phyloP scores from a whole-genome alignment of 2,329 filamentous ascomycete species.

The Elsinoe ampelina region DNA sequence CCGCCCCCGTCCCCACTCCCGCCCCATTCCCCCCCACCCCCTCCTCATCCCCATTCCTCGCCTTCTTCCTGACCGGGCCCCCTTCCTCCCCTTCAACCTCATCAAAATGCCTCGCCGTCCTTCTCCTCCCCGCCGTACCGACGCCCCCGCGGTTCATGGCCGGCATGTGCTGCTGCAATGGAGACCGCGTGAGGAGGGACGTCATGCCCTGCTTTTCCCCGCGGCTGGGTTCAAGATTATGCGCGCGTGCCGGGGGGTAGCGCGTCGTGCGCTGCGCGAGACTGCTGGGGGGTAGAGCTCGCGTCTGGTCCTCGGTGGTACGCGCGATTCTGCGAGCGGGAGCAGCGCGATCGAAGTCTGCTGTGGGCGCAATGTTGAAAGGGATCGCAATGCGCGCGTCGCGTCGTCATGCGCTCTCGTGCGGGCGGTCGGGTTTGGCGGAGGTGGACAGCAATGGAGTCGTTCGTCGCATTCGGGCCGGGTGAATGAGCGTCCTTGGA shows the following conservation, averaged over 20 bases:
- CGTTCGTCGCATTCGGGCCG: too few species aligned
- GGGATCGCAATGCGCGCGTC: too few species aligned
- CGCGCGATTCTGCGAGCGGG: too few species aligned
- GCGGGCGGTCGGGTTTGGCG: too few species aligned
- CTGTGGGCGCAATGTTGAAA: too few species aligned
- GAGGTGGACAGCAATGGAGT: too few species aligned
- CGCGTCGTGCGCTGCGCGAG: background rate
- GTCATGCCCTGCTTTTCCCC: constrained; percentile 14
- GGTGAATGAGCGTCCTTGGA: too few species aligned
- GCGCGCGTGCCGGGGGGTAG: background rate
- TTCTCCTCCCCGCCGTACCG: constrained; percentile 31
- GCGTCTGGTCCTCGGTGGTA: too few species aligned
- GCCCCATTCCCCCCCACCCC: constrained; percentile 27
- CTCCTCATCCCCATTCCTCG: constrained; percentile 28
- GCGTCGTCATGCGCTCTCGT: too few species aligned
- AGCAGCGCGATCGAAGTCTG: too few species aligned
- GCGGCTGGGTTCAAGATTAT: background rate
- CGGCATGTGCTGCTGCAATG: constrained; percentile 35
- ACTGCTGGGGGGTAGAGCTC: background rate
- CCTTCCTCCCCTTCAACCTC: constrained; percentile 36
- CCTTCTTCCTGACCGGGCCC: constrained; percentile 36
- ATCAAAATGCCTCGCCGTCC: constrained; percentile 35
- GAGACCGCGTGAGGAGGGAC: constrained; percentile 30
- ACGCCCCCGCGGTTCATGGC: constrained; percentile 35
- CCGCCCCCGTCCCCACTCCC: constrained; percentile 17